phyloP scores from a whole-genome alignment of 2,329 filamentous ascomycete genomes.

The Metarhizium sp. region DNA sequence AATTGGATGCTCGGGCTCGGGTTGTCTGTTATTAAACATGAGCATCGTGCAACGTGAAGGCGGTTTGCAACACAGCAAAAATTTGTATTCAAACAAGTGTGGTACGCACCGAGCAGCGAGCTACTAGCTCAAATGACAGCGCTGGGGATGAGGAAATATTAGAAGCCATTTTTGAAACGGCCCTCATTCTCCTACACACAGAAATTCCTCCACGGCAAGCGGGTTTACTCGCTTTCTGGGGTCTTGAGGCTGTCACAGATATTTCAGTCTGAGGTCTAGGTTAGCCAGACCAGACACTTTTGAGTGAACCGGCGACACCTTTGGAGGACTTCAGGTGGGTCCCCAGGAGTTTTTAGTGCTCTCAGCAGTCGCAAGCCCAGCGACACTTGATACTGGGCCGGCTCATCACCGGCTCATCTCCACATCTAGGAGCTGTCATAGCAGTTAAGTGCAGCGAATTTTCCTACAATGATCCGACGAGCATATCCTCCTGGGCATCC shows the following conservation, averaged over 20 bases:
- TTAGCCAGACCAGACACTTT: neutral
- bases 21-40: constrained; percentile 56
- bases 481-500: constrained; percentile 4
- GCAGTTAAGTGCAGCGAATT: constrained; percentile 16
- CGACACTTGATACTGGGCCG: constrained; percentile 7
- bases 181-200: constrained; percentile 15
- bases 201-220: neutral
- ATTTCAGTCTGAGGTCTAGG: constrained; percentile 3
- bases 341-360: neutral
- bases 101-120: constrained; percentile 65
- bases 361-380: constrained; percentile 1
- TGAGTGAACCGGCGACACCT: neutral
- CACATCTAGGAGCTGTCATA: constrained; percentile 3
- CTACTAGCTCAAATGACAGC: constrained; percentile 68
- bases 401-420: constrained; percentile 22
- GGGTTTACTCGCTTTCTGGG: neutral
- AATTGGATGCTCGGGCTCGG: constrained; percentile 79
- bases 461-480: constrained; percentile 10
- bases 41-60: neutral
- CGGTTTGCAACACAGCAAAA: constrained; percentile 9
- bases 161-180: constrained; percentile 35
- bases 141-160: constrained; percentile 51
- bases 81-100: neutral
- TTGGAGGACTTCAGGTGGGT: neutral
- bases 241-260: constrained; percentile 6